These are phyloP conservation scores for Mucor plumbeus DNA, from an alignment of 371 early-diverging fungal species.

Conservation along the genomic window DNA sequence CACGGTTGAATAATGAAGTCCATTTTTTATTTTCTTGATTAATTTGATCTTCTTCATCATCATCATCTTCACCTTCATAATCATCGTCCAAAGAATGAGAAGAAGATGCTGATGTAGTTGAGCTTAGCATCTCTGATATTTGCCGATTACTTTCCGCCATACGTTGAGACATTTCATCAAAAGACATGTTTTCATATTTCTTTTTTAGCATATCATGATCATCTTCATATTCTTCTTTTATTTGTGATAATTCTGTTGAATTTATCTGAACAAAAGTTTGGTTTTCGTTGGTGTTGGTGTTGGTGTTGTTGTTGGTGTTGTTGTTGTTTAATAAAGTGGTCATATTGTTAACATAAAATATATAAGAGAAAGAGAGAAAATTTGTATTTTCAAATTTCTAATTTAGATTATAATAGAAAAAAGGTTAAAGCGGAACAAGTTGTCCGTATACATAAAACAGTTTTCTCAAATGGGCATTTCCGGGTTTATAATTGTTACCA, in stretches of 20 bases:
- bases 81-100: conserved; percentile 18
- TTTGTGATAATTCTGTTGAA: background rate
- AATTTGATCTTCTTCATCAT: conserved; percentile 24
- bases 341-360: background rate
- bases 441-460: too few relatives aligned
- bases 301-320: background rate
- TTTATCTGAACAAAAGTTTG: background rate
- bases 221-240: conserved; percentile 14
- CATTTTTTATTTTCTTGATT: conserved; percentile 57
- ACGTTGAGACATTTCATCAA: conserved; percentile 49
- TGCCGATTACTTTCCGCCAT: conserved; percentile 52
- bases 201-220: conserved; percentile 22
- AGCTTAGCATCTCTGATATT: conserved; percentile 39
- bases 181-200: conserved; percentile 53
- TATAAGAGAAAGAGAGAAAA: conserved; percentile 1
- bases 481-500: background rate
- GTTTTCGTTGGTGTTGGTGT: background rate
- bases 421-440: too few relatives aligned
- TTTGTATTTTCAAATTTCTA: background rate
- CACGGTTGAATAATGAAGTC: conserved; percentile 58
- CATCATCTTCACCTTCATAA: conserved; percentile 8
- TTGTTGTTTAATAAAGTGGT: background rate
- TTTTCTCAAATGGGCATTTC: too few relatives aligned
- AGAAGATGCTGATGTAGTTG: conserved; percentile 8
- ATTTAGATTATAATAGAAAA: background rate